phyloP scores from a whole-genome alignment of 1,139 yeast species.

The Wickerhamomyces sp. region DNA sequence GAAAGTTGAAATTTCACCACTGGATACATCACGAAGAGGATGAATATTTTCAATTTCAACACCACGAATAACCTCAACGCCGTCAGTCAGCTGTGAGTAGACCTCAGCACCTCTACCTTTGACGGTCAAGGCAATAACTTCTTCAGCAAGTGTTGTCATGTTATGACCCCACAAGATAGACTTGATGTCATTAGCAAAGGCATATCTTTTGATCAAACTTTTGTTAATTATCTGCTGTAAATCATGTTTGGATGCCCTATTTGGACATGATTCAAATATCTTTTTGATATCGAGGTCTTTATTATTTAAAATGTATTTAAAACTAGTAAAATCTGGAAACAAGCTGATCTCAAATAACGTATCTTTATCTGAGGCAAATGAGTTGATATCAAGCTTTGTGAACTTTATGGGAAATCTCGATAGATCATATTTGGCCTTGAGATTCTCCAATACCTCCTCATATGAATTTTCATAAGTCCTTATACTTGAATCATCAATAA shows the following conservation, averaged over 20 bases:
- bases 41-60: conserved; percentile 41
- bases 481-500: conserved; percentile 40
- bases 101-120: conserved; percentile 82
- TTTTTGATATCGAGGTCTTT: conserved; percentile 15
- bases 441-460: conserved; percentile 13
- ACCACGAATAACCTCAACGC: conserved; percentile 28
- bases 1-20: conserved; percentile 60
- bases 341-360: conserved; percentile 6
- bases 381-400: conserved; percentile 13
- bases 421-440: conserved; percentile 25
- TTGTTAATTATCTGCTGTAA: conserved; percentile 44
- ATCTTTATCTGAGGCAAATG: conserved; percentile 6
- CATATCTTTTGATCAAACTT: conserved; percentile 44
- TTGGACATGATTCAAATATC: conserved; percentile 31
- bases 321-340: conserved; percentile 9
- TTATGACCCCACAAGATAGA: conserved; percentile 70
- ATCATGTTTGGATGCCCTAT: conserved; percentile 62
- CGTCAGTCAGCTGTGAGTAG: conserved; percentile 48
- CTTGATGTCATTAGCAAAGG: conserved; percentile 41
- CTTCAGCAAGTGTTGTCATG: conserved; percentile 81
- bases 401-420: conserved; percentile 19
- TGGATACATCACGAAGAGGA: conserved; percentile 73
- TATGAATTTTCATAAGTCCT: conserved; percentile 11
- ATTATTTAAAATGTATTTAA: conserved; percentile 2
- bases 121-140: conserved; percentile 73